Conservation (phyloP, 495 filamentous ascomycete genomes). For the Neurospora sp. region DNA sequence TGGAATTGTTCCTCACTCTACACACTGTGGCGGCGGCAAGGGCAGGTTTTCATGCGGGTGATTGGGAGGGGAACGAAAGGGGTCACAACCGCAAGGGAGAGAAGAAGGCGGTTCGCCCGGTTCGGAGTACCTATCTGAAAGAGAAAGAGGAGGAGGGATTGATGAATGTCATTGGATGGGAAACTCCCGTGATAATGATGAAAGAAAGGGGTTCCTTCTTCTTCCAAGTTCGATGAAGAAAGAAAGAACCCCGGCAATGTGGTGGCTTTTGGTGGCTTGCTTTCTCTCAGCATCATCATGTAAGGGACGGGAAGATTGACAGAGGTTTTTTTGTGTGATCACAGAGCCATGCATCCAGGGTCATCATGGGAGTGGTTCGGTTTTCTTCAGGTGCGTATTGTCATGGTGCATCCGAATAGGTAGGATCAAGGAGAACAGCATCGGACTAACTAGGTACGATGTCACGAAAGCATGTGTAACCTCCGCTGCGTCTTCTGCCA, state of each 20-base stretch:
- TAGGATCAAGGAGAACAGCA: no score
- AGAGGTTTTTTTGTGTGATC: not conserved
- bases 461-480: conserved; percentile 45
- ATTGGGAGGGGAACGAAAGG: not conserved
- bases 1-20: not conserved
- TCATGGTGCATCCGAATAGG: no score
- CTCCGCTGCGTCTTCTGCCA: conserved; percentile 74
- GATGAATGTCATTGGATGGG: not conserved
- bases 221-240: not conserved
- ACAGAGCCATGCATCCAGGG: conserved; percentile 68
- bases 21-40: not conserved
- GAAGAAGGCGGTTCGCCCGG: not conserved
- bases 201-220: not conserved
- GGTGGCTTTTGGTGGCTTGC: not conserved
- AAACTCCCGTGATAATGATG: not conserved
- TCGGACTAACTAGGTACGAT: no score
- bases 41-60: not conserved
- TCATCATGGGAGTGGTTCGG: conserved; percentile 59
- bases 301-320: not conserved
- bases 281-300: not conserved
- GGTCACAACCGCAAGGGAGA: not conserved
- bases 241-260: not conserved
- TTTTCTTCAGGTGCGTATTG: conserved; percentile 47
- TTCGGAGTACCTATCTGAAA: not conserved
- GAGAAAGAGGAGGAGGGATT: not conserved